Evolutionary conservation across 495 filamentous ascomycete genomes (phyloP).

Genomic region (Lasiosphaeriaceae sp.): DNA sequence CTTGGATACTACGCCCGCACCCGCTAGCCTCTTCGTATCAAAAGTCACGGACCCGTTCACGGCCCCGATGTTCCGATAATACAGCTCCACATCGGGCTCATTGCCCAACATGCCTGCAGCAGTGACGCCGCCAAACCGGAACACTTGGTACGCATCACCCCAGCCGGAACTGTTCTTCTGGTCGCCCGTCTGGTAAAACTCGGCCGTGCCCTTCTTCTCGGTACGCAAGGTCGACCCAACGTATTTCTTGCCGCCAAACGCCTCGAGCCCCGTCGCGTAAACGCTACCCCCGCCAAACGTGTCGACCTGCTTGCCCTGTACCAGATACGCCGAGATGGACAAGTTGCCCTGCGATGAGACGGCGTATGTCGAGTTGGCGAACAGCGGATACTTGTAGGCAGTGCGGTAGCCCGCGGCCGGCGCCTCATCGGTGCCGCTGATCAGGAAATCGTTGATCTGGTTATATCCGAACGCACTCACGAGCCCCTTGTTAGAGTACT

Average conservation of each 20-base stretch:
- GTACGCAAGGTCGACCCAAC: slow-evolving; percentile 46
- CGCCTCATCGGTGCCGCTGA: slow-evolving; percentile 52
- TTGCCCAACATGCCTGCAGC: slow-evolving; percentile 12
- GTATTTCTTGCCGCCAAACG: slow-evolving; percentile 32
- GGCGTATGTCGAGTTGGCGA: slow-evolving; percentile 52
- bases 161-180: slow-evolving; percentile 43
- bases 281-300: slow-evolving; percentile 50
- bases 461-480: slow-evolving; percentile 56
- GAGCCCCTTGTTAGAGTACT: slow-evolving; percentile 56
- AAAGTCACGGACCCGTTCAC: slow-evolving; percentile 24
- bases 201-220: slow-evolving; percentile 52
- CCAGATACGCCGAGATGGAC: slow-evolving; percentile 55
- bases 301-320: slow-evolving; percentile 54
- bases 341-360: slow-evolving; percentile 46
- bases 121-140: slow-evolving; percentile 41
- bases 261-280: slow-evolving; percentile 57
- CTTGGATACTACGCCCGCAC: background rate
- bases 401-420: slow-evolving; percentile 35
- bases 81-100: slow-evolving; percentile 21
- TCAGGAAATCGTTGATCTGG: slow-evolving; percentile 60
- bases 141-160: slow-evolving; percentile 53
- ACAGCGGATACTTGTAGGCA: slow-evolving; percentile 62
- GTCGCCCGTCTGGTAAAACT: slow-evolving; percentile 45
- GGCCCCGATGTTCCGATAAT: slow-evolving; percentile 31
- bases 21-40: slow-evolving; percentile 26